Percentiles rank a stretch among this genome's conserved stretches.
Evolutionary conservation across 1,139 yeast species (phyloP).

Genomic region (Maudiozyma humilis): DNA sequence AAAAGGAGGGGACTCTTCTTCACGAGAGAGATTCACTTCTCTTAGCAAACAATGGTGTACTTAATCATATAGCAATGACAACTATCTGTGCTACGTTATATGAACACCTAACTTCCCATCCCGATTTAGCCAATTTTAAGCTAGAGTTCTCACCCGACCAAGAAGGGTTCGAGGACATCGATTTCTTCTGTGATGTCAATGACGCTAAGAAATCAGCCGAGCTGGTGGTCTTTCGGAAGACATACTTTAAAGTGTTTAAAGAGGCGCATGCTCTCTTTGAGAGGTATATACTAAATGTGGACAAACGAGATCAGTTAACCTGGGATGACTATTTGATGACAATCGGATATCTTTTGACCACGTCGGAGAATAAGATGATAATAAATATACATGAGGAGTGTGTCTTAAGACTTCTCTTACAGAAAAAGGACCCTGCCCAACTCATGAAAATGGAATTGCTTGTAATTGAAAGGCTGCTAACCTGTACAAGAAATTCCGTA

Average conservation of each 20-base stretch:
- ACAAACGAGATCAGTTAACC: neutral
- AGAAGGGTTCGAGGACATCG: conserved; percentile 11
- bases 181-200: conserved; percentile 16
- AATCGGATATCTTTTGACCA: conserved; percentile 34
- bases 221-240: conserved; percentile 28
- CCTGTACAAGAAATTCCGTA: conserved; percentile 33
- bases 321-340: conserved; percentile 16
- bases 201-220: conserved; percentile 17
- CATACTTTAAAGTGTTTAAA: conserved; percentile 24
- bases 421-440: neutral
- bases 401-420: conserved; percentile 6
- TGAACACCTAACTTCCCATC: conserved; percentile 7
- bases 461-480: conserved; percentile 29
- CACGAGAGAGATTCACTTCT: neutral
- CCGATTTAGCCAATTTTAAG: conserved; percentile 8
- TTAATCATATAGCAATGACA: neutral
- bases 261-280: conserved; percentile 28
- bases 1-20: too few species aligned
- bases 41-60: neutral
- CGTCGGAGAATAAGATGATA: conserved; percentile 36
- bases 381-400: conserved; percentile 28
- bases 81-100: conserved; percentile 9
- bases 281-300: neutral
- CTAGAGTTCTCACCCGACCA: conserved; percentile 23
- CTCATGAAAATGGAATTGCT: conserved; percentile 24